Conservation (phyloP, 192 early-diverging fungal genomes). For the Umbelopsis isabellina region DNA sequence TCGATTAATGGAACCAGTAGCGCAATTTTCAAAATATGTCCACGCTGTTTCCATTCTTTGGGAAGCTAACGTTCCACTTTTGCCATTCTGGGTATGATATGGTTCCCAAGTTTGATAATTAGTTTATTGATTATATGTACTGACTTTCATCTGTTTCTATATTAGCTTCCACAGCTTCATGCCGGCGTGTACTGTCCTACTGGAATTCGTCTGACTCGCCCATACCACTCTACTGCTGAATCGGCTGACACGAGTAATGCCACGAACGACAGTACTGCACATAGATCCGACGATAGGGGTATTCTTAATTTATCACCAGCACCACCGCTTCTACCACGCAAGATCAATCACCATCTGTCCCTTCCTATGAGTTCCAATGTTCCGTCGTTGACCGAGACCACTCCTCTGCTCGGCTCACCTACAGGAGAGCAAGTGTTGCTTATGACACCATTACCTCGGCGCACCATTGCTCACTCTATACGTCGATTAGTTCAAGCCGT, state of each 20-base stretch:
- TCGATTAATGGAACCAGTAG: slow-evolving; percentile 53
- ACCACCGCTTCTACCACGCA: not conserved
- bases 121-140: not conserved
- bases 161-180: slow-evolving; percentile 13
- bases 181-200: slow-evolving; percentile 18
- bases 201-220: not conserved
- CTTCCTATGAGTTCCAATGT: not conserved
- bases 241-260: not conserved
- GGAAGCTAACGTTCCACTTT: not conserved
- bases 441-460: not conserved
- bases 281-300: not conserved
- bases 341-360: not conserved
- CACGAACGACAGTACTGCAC: not conserved
- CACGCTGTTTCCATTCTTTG: slow-evolving; percentile 27
- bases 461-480: not conserved
- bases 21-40: slow-evolving; percentile 82
- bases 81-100: slow-evolving; percentile 24
- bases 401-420: not conserved
- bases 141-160: not conserved
- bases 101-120: not conserved
- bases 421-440: too few species aligned
- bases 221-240: not conserved
- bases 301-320: not conserved
- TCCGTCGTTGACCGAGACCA: not conserved
- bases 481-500: slow-evolving; percentile 2